These are phyloP conservation scores for Myriosclerotinia scirpicola DNA, from an alignment of 2,329 filamentous ascomycete species.

Conservation along the genomic window DNA sequence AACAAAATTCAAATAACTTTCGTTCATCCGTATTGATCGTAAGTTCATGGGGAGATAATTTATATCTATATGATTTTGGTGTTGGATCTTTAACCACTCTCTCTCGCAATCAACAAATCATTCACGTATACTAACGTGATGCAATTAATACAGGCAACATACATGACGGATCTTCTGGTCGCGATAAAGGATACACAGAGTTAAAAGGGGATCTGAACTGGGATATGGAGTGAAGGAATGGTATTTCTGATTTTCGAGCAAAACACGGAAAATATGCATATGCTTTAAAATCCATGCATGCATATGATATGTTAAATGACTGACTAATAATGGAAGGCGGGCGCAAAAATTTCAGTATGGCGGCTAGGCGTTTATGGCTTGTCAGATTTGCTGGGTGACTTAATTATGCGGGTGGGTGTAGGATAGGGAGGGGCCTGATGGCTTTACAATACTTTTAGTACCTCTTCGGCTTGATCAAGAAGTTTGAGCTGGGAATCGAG, in stretches of 20 bases:
- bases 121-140: not conserved
- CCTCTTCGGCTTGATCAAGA: not conserved
- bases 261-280: slow-evolving; percentile 3
- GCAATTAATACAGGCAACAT: slow-evolving; percentile 20
- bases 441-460: not conserved
- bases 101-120: slow-evolving; percentile 19
- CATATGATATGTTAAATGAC: slow-evolving; percentile 13
- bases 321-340: slow-evolving; percentile 11
- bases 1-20: slow-evolving; percentile 88
- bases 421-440: slow-evolving; percentile 7
- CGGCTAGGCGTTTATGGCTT: slow-evolving; percentile 16
- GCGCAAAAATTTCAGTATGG: slow-evolving; percentile 12
- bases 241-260: slow-evolving; percentile 9
- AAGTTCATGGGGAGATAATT: slow-evolving; percentile 78
- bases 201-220: not conserved
- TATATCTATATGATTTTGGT: slow-evolving; percentile 48
- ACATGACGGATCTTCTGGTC: slow-evolving; percentile 29
- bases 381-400: not conserved
- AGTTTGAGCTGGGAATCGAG: not conserved
- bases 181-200: slow-evolving; percentile 28
- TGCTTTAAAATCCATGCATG: not conserved
- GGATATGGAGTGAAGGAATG: slow-evolving; percentile 4
- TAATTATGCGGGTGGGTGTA: slow-evolving; percentile 9
- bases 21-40: slow-evolving; percentile 98
- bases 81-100: slow-evolving; percentile 6